These are phyloP conservation scores for Backusella macrospora DNA, from an alignment of 192 early-diverging fungal genomes.

Conservation along the genomic window DNA sequence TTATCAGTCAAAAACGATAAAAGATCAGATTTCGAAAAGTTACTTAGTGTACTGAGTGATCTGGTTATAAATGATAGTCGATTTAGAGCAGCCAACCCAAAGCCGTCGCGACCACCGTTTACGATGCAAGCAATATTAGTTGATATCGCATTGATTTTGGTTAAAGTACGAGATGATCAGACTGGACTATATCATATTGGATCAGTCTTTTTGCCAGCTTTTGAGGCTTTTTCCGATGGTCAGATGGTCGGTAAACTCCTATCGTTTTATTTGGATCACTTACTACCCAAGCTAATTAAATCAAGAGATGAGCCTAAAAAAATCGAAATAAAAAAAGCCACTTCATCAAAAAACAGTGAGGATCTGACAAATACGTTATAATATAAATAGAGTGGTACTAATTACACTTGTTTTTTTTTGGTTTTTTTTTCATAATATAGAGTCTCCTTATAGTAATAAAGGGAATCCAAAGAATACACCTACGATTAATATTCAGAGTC, in stretches of 20 bases:
- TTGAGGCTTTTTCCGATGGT: constrained; percentile 48
- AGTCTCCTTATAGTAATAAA: constrained; percentile 2
- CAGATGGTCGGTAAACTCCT: constrained; percentile 44
- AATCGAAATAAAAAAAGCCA: neutral
- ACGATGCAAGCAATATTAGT: constrained; percentile 51
- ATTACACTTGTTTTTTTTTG: neutral
- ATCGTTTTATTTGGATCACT: constrained; percentile 45
- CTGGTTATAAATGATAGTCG: constrained; percentile 60
- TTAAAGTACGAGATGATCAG: constrained; percentile 37
- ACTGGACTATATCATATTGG: constrained; percentile 55
- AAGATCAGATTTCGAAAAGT: constrained; percentile 20
- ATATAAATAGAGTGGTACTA: neutral
- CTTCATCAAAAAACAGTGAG: neutral
- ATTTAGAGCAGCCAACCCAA: constrained; percentile 45
- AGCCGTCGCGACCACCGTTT: constrained; percentile 55
- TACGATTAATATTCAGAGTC: constrained; percentile 39
- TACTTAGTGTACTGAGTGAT: constrained; percentile 51
- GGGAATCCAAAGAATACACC: constrained; percentile 19
- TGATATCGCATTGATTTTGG: constrained; percentile 48
- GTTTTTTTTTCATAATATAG: neutral
- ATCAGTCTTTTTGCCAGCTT: constrained; percentile 53
- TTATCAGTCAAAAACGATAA: constrained; percentile 17
- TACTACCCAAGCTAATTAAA: constrained; percentile 50
- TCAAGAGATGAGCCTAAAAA: constrained; percentile 25
- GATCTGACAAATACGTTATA: neutral